A percentile compares a stretch with the other conserved stretches of the same genome.
These are phyloP conservation scores for Carex pumila DNA, from an alignment of 176 grass and related monocot species.

Conservation along the genomic window DNA sequence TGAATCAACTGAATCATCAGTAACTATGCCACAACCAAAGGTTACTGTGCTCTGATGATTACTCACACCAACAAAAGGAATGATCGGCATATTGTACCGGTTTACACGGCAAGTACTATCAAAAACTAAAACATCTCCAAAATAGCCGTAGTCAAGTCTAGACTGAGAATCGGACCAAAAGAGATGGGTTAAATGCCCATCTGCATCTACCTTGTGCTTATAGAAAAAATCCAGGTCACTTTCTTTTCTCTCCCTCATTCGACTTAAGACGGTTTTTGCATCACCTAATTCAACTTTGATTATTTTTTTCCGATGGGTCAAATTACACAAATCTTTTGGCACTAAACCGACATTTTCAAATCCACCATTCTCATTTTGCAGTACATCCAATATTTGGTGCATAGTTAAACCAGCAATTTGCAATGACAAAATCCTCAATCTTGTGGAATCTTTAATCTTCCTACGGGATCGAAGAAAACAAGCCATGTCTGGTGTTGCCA, in stretches of 20 bases:
- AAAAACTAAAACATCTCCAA: conserved; percentile 14
- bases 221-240: conserved; percentile 13
- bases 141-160: conserved; percentile 10
- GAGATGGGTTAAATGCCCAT: conserved; percentile 20
- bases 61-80: conserved; percentile 12
- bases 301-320: conserved; percentile 7
- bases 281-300: not conserved
- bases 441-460: conserved; percentile 12
- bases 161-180: conserved; percentile 23
- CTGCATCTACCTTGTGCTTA: not conserved
- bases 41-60: conserved; percentile 6
- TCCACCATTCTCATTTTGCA: conserved; percentile 2
- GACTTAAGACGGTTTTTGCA: not conserved
- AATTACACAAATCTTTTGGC: conserved; percentile 11
- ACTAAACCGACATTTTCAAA: conserved; percentile 10
- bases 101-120: conserved; percentile 23
- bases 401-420: not conserved
- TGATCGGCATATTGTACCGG: conserved; percentile 17
- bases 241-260: not conserved
- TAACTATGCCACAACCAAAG: conserved; percentile 19
- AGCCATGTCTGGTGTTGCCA: not conserved
- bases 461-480: conserved; percentile 8
- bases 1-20: conserved; percentile 16
- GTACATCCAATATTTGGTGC: not conserved
- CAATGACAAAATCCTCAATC: not conserved